Evolutionary conservation across 2,329 filamentous ascomycete species (phyloP), one percentile per base, ranked within the genome.

Genomic region (Periconia sp.): DNA sequence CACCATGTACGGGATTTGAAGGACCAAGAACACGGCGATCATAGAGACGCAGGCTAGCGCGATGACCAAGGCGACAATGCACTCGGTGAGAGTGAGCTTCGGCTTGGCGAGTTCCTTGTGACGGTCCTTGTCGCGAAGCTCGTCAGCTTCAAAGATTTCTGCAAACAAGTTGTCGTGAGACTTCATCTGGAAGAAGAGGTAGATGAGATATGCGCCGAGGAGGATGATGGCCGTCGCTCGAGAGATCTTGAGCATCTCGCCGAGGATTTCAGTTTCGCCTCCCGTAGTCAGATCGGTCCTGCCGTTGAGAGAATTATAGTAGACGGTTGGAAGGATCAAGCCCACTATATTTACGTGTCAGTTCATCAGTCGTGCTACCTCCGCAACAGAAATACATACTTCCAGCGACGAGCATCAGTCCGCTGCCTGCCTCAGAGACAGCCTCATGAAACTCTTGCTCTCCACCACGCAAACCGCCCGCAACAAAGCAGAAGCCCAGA

Each of bases 81-180:
- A 88, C 70, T 94, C 91, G 1, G 85, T 86, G 48, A 93, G 75
- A 0, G 91, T 94, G 37, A 93, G 82, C 70, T 91, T 91, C 20
- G 79, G 79, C 67, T 88, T 87, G 30, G 66, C 70, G 1, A 78
- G 58, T 58, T 91, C 86, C 59, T 84, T 77, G 49, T 85, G 77
- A 49, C 81, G 79, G 65, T 91, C 88, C 46, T 78, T 77, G 62
- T 92, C 87, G 44, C 81, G 81, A 54, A 82, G 75, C 69, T 92
- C 89, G 63, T 93, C 90, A 8, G 44, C 37, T 64, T 88, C 84
- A 60, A 92, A 87, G 50, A 92, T 82, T 51, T 86, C 85, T 61
- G 90, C 85, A 76, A 90, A 92, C 52, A 93, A 86, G 55, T 85
- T 82, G 67, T 93, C 87, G 70, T 93, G 89, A 1, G 87, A 89